phyloP scores from a whole-genome alignment of 495 filamentous ascomycete genomes.

The Margaritispora aquatica region DNA sequence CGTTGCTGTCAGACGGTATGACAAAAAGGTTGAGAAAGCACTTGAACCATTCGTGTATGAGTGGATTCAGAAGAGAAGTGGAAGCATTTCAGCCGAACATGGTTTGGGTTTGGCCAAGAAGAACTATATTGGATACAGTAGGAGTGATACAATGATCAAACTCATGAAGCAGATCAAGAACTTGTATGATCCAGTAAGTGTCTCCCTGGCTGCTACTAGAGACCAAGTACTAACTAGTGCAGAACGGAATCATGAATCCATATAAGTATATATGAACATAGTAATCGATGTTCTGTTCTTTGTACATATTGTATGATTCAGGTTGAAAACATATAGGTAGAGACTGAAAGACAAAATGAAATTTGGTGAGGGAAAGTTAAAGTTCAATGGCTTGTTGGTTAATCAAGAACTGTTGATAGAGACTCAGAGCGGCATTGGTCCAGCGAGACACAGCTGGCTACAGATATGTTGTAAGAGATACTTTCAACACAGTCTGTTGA shows the following conservation, averaged over 20 bases:
- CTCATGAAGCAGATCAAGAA: conserved; percentile 93
- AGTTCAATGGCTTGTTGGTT: too few species aligned
- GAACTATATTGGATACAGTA: conserved; percentile 86
- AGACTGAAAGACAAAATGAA: not conserved
- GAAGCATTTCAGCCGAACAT: conserved; percentile 95
- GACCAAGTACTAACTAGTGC: conserved; percentile 6
- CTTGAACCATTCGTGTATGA: conserved; percentile 96
- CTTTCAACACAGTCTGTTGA: too few species aligned
- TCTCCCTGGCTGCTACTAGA: not conserved
- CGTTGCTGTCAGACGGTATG: conserved; percentile 70
- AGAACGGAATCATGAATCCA: conserved; percentile 89
- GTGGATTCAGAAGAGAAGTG: conserved; percentile 81
- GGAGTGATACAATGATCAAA: conserved; percentile 74
- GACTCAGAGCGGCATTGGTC: too few species aligned
- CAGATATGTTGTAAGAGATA: too few species aligned
- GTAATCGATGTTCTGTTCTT: not conserved
- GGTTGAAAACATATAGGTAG: not conserved
- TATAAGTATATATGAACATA: conserved; percentile 78
- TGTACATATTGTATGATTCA: not conserved
- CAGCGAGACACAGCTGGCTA: too few species aligned
- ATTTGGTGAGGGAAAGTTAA: too few species aligned
- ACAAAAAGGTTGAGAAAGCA: conserved; percentile 80
- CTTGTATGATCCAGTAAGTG: conserved; percentile 83
- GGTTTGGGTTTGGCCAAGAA: conserved; percentile 93
- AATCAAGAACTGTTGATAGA: too few species aligned